Conservation (phyloP, 2,329 filamentous ascomycete species). For the Aspergillus jensenii region DNA sequence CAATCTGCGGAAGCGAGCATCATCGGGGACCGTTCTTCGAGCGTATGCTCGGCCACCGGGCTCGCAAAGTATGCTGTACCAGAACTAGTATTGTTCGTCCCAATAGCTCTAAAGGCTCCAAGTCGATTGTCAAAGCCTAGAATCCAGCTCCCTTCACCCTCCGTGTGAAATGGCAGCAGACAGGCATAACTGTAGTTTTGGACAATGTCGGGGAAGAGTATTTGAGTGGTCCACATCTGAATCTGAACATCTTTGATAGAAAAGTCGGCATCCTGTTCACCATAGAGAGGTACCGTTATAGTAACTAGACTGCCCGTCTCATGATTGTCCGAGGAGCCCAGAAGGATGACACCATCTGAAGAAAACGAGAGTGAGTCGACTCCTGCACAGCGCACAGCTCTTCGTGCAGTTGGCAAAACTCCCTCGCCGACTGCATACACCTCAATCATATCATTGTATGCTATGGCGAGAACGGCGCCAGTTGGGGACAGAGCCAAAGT, state of each 20-base stretch:
- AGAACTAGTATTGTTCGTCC: constrained; percentile 71
- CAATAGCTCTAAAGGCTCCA: constrained; percentile 74
- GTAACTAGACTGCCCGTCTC: constrained; percentile 70
- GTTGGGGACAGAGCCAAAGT: constrained; percentile 79
- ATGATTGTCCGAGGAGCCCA: constrained; percentile 70
- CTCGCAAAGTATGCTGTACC: constrained; percentile 79
- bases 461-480: constrained; percentile 77
- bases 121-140: constrained; percentile 76
- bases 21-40: constrained; percentile 64
- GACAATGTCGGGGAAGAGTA: constrained; percentile 79
- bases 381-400: constrained; percentile 74
- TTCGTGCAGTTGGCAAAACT: constrained; percentile 64
- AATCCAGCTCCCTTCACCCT: constrained; percentile 68
- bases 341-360: constrained; percentile 72
- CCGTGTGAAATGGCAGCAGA: constrained; percentile 54
- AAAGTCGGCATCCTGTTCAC: constrained; percentile 54
- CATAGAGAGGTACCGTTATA: constrained; percentile 76
- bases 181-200: constrained; percentile 76
- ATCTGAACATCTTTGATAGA: constrained; percentile 61
- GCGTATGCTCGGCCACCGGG: constrained; percentile 49
- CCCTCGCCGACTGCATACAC: constrained; percentile 71
- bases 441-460: constrained; percentile 86
- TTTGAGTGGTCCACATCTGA: constrained; percentile 81
- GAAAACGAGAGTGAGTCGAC: constrained; percentile 76
- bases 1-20: constrained; percentile 69